These are phyloP conservation scores for Viridothelium virens DNA, from an alignment of 495 filamentous ascomycete species.

Conservation along the genomic window DNA sequence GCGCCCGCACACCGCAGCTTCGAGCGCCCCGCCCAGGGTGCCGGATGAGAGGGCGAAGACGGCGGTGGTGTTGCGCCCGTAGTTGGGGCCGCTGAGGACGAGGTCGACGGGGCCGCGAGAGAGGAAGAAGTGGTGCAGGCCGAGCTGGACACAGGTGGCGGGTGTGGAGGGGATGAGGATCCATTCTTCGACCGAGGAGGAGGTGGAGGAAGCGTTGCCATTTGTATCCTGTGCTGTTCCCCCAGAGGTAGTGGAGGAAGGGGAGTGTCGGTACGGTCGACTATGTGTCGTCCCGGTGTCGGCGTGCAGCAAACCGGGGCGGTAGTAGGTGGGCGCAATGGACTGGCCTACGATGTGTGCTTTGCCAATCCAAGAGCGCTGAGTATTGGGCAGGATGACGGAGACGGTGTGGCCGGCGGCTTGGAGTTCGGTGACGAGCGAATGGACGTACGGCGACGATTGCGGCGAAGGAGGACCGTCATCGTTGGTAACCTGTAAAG, in stretches of 20 bases:
- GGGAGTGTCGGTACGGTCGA: conserved; percentile 42
- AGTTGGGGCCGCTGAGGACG: conserved; percentile 87
- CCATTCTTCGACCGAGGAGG: conserved; percentile 63
- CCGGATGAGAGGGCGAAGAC: conserved; percentile 84
- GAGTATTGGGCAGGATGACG: conserved; percentile 80
- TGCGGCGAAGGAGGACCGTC: conserved; percentile 88
- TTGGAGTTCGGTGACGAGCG: conserved; percentile 72
- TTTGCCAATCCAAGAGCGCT: conserved; percentile 97
- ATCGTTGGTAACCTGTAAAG: conserved; percentile 69
- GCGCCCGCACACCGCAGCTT: conserved; percentile 71
- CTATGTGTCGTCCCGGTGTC: conserved; percentile 59
- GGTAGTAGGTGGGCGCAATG: conserved; percentile 72
- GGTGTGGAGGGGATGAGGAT: conserved; percentile 83
- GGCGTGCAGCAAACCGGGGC: conserved; percentile 53
- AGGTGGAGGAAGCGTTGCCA: background rate
- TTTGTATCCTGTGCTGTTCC: background rate
- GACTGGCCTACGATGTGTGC: conserved; percentile 85
- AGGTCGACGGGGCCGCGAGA: conserved; percentile 72
- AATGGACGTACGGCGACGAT: conserved; percentile 88
- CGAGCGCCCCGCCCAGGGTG: conserved; percentile 84
- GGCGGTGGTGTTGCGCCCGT: conserved; percentile 87
- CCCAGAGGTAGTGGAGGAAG: conserved; percentile 20
- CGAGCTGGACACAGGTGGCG: conserved; percentile 83
- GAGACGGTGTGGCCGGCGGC: conserved; percentile 71
- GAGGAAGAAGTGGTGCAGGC: conserved; percentile 79